Conservation (phyloP, 768 basidiomycete genomes). For the Mycena metata region DNA sequence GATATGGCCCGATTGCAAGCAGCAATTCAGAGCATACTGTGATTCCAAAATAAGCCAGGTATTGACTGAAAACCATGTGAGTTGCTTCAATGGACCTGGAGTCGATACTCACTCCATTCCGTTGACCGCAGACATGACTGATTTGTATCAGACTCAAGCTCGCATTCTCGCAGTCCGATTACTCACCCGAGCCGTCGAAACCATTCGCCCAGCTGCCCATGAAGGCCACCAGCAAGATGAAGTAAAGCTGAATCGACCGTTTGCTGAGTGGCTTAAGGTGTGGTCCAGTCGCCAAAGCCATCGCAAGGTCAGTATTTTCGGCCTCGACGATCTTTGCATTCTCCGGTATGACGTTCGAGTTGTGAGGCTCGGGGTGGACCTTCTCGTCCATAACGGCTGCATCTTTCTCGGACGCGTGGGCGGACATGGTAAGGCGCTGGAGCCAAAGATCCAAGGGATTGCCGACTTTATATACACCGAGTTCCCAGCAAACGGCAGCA, state of each 20-base stretch:
- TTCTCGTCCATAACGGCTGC: conserved; percentile 26
- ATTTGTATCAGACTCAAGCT: background rate
- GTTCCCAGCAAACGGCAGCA: conserved; percentile 12
- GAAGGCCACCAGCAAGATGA: conserved; percentile 57
- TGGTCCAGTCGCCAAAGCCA: conserved; percentile 59
- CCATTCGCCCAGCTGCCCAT: conserved; percentile 63
- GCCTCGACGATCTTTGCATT: conserved; percentile 46
- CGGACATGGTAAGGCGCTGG: conserved; percentile 20
- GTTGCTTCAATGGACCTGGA: background rate
- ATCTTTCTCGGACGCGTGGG: conserved; percentile 27
- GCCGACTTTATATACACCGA: conserved; percentile 5
- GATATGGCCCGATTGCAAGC: background rate
- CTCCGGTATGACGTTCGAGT: conserved; percentile 12
- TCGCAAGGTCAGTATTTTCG: conserved; percentile 59
- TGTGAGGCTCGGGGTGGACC: conserved; percentile 3
- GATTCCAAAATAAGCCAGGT: conserved; percentile 31
- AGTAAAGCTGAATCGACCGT: conserved; percentile 57
- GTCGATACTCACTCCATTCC: conserved; percentile 32
- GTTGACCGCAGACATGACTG: conserved; percentile 39
- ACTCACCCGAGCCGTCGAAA: conserved; percentile 60
- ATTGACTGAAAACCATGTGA: conserved; percentile 19
- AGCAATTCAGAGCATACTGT: conserved; percentile 2
- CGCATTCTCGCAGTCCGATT: background rate
- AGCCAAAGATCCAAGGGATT: background rate
- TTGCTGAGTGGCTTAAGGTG: conserved; percentile 55